Evolutionary conservation across 805 yeast genomes (phyloP), one percentile per base, ranked within the genome.

Genomic region (Yarrowia divulgata): DNA sequence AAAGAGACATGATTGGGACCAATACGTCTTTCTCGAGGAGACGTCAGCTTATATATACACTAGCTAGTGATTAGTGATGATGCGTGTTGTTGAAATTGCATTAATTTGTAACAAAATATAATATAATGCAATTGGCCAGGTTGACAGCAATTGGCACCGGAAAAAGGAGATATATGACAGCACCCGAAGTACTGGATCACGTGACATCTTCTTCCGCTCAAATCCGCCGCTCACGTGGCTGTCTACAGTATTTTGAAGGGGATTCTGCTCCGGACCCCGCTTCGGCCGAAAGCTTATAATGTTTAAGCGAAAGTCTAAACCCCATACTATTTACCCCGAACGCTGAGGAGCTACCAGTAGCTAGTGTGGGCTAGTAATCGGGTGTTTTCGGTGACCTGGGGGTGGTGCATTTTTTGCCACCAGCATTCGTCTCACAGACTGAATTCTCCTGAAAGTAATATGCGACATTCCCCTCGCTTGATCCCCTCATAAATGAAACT

Each of bases 21-120:
- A 6, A 10, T 10, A 7, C 13, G 7, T 14, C 37, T 14, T 34
- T 9, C 8, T 6, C 10, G 8, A 9, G 43, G 40, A 50, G 7
- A 50, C 32, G 32, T 35, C 43, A 19, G 32, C 43, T 54, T 54
- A 54, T 54, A 54, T 54, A 54, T 29, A 18, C n/a, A n/a, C 29
- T 23, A 23, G 29, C 58, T 54, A 54, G 12, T 54, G 58, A 54
- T 54, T 54, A 54, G 58, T 54, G 58, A 54, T 54, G 55, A 14
- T 18, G 46, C 32, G 18, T 29, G 13, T 16, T 16, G 32, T n/a
- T 9, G 12, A 8, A 45, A 9, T 5, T 18, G 8, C 3, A 45
- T 12, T 5, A 19, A 45, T 9, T 45, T 14, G 7, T 6, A 8
- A 19, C 8, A 45, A 45, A 45, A 19, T 45, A 7, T 5, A 14